A percentile compares a stretch with the other conserved stretches of the same genome.
phyloP scores from a whole-genome alignment of 2,329 filamentous ascomycete species.

The Xylariales sp. region DNA sequence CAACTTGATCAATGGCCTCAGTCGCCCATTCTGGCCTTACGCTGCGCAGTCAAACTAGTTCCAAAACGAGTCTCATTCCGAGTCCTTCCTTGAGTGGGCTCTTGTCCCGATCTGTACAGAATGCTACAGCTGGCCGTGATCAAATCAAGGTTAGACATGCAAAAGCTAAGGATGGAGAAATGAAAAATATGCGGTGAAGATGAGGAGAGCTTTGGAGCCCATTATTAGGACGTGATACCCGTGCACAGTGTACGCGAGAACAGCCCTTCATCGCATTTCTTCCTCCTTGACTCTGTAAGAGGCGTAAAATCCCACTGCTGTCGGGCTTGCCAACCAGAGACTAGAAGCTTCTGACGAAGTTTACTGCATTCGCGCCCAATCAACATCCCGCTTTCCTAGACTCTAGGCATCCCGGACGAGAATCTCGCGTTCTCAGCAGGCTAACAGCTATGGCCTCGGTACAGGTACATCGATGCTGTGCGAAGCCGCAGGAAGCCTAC shows the following conservation, averaged over 20 bases:
- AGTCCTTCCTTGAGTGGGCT: no score
- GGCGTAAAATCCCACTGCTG: background rate
- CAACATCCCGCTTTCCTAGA: background rate
- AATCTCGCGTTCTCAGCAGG: background rate
- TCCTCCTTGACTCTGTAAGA: no score
- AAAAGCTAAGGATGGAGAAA: background rate
- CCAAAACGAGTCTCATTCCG: no score
- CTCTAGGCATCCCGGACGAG: background rate
- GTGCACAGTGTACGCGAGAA: no score
- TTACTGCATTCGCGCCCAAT: conserved; percentile 4
- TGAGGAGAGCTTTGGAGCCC: background rate
- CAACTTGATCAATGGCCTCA: background rate
- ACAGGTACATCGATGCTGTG: background rate
- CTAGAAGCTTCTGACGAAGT: background rate
- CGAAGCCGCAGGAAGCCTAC: background rate
- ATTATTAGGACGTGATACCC: conserved; percentile 1
- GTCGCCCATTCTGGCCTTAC: no score
- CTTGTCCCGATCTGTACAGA: no score
- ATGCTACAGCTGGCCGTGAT: background rate
- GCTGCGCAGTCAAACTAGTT: no score
- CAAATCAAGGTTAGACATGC: background rate
- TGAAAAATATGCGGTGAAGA: conserved; percentile 1
- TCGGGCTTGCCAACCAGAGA: background rate
- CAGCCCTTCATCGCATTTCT: background rate
- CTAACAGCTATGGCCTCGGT: background rate